Base-by-base conservation (phyloP, 2,329 filamentous ascomycete species). In the Fonsecaea multimorphosa region DNA sequence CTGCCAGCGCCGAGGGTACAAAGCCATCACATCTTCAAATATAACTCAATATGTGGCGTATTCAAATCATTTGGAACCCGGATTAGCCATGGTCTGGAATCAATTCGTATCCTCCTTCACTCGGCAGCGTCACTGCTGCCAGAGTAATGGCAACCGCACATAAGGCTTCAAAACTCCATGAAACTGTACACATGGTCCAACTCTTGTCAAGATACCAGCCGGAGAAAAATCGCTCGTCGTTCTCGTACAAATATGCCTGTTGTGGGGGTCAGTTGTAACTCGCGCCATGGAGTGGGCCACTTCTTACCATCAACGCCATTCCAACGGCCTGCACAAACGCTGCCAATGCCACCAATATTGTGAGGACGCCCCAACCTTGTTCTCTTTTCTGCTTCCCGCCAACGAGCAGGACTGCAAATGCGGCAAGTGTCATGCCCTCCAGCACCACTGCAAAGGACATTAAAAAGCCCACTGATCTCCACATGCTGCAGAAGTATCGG, bases 401-500 rank as follows among this genome's bases (percentile, higher is more conserved):
- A 1, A 84, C 80, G 71, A 97, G 81, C 54, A 96, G 87, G 57
- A 96, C 86, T 32, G 89, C 74, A 78, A 94, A 97, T 19, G 89
- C 87, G 31, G 96, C 88, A n/a, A 96, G 79, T 6, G 88, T 88
- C 62, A 90, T 92, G 46, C 95, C 85, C 77, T 96, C 89, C 44
- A 95, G 76, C n/a, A 97, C 88, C 40, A 92, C 86, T 7, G 91
- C 86, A 72, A 97, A 91, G 59, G 89, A 91, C 81, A 96, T 92
- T 70, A 97, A 79, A 79, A 97, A 98, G 27, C 91, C 93, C 38
- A 92, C 88, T 29, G 88, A 92, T 65, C 91, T 86, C 94, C 94
- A 99, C 85, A 96, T 90, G 73, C 88, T 90, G 82, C 95, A 98
- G 80, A 98, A 97, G 74, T 88, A 87, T 58, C 87, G 84, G 72